Base-by-base conservation (phyloP, 2,329 filamentous ascomycete species). In the Dryadomyces quercus-mongolicae region DNA sequence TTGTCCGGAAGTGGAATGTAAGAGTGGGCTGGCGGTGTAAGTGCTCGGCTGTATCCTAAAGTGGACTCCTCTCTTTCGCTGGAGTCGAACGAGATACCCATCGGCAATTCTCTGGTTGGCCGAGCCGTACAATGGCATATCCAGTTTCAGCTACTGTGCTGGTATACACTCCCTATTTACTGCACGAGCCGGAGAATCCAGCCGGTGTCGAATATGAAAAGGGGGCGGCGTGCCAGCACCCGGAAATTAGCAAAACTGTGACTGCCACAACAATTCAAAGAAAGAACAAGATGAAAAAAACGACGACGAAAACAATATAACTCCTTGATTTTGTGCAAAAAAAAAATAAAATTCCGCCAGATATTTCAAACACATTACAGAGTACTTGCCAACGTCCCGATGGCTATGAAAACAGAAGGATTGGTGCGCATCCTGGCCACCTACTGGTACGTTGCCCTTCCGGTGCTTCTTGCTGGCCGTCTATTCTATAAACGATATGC, bases 401-500 rank as follows among this genome's bases (percentile, higher is more conserved):
- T 62, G 21, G 59, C 59, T 20, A 55, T 59, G 20, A 31, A 31
- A 8, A 31, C 25, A 31, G 25, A 31, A 31, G 25, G 25, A 31
- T 31, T 31, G 25, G 25, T 31, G 8, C 25, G 25, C 25, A 31
- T 65, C 54, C 38, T 66, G 54, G 22, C 57, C 2, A 48, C 58
- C 3, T 64, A 68, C 61, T 69, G 66, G 65, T 51, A 62, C 9
- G 22, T 64, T 34, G 15, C 66, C 31, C 52, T 66, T 42, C 53
- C 65, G 18, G 46, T 56, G n/a, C 25, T 60, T 40, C 18, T 70
- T 52, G n/a, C 65, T 43, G 5, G 58, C 16, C 64, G 66, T 9
- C 58, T 60, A 3, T 50, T 66, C 15, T 64, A 64, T 58, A 64
- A 62, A 31, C 62, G 64, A 45, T 68, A 68, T 55, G 60, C 62